These are phyloP conservation scores for Lindgomyces ingoldianus DNA, from an alignment of 495 filamentous ascomycete species.

Conservation along the genomic window DNA sequence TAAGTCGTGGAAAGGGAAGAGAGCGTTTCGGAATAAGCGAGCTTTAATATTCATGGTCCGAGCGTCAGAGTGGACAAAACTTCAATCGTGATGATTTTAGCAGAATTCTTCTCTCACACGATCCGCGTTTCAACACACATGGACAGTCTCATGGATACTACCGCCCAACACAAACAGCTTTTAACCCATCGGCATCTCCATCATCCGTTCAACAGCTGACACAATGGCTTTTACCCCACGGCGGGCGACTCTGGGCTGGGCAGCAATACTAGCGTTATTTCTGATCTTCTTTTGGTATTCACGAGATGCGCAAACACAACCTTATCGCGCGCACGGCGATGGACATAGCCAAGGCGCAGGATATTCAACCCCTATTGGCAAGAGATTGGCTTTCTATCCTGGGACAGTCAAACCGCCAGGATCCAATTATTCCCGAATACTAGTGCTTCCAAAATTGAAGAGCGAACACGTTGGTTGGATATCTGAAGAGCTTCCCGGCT, in stretches of 20 bases:
- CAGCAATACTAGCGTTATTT: neutral
- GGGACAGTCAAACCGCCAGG: conserved; percentile 36
- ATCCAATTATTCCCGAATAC: conserved; percentile 46
- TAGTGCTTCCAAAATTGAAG: conserved; percentile 60
- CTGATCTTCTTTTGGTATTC: neutral
- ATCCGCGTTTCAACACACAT: neutral
- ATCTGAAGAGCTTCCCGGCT: conserved; percentile 38
- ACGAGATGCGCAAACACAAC: neutral
- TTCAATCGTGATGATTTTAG: no score
- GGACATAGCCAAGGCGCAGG: neutral
- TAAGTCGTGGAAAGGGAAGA: no score
- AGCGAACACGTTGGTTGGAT: conserved; percentile 65
- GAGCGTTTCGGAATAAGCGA: no score
- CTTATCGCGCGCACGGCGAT: neutral
- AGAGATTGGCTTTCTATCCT: conserved; percentile 11
- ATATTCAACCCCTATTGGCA: neutral
- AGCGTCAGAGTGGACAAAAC: no score
- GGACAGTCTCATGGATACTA: neutral
- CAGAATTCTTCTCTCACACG: no score
- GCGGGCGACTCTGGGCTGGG: no score
- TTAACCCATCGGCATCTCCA: neutral
- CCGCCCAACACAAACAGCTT: neutral
- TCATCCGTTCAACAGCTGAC: neutral
- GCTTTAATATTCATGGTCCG: no score
- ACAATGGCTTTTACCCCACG: neutral